Percentiles rank a stretch among this genome's conserved stretches.
These are phyloP conservation scores for Drechslerella coelobrocha DNA, from an alignment of 2,329 filamentous ascomycete species.

Conservation along the genomic window DNA sequence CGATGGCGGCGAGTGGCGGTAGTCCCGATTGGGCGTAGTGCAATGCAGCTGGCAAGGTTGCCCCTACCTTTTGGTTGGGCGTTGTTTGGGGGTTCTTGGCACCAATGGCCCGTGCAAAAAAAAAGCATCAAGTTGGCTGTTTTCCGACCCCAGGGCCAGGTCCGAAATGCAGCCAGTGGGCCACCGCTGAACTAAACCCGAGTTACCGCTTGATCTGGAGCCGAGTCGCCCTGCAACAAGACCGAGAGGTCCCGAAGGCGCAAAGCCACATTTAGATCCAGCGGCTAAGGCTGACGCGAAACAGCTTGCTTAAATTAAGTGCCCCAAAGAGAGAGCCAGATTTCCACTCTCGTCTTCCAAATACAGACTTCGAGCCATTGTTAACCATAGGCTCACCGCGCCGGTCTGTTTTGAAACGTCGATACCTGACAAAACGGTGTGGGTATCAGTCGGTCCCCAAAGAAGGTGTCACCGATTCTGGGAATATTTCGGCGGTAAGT, in stretches of 20 bases:
- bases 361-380: neutral
- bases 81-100: neutral
- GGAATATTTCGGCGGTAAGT: neutral
- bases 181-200: too few relatives aligned
- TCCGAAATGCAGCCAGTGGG: too few relatives aligned
- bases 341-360: neutral
- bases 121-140: neutral
- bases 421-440: neutral
- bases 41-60: neutral
- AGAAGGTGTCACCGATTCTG: neutral
- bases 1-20: too few relatives aligned
- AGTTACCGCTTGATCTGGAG: too few relatives aligned
- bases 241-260: slow-evolving; percentile 6
- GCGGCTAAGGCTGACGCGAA: slow-evolving; percentile 28
- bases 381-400: too few relatives aligned
- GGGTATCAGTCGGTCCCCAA: neutral
- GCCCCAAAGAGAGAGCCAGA: neutral
- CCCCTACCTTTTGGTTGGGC: neutral
- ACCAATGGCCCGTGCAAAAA: neutral
- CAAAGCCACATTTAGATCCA: slow-evolving; percentile 17
- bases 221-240: neutral
- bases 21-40: neutral
- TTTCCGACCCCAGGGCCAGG: neutral
- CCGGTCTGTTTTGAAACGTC: neutral
- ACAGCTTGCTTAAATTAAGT: neutral